Percentiles rank a stretch among this genome's conserved stretches.
phyloP scores from a whole-genome alignment of 2,329 filamentous ascomycete genomes.

The Claviceps pazoutovae region DNA sequence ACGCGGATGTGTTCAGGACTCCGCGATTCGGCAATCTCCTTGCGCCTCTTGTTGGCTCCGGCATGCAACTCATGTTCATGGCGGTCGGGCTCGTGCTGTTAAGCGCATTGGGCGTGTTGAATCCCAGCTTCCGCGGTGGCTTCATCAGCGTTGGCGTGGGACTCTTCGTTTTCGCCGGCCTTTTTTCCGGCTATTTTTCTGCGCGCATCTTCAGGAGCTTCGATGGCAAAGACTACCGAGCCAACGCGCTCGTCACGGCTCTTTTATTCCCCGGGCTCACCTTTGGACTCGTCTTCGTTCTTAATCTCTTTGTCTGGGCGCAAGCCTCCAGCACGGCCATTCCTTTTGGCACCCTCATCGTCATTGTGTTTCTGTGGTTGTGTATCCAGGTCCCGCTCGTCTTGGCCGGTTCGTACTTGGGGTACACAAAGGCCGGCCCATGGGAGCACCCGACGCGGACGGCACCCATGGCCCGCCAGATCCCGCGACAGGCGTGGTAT shows the following conservation, averaged over 20 bases:
- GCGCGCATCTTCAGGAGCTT: constrained; percentile 73
- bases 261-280: constrained; percentile 65
- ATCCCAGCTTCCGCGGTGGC: constrained; percentile 79
- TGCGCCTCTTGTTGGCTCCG: constrained; percentile 70
- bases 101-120: constrained; percentile 63
- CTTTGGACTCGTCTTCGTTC: constrained; percentile 60
- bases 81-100: constrained; percentile 55
- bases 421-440: constrained; percentile 49
- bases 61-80: constrained; percentile 79
- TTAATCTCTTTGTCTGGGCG: constrained; percentile 84
- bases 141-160: constrained; percentile 76
- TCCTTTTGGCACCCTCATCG: constrained; percentile 65
- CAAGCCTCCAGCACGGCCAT: constrained; percentile 80
- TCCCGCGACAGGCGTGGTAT: constrained; percentile 68
- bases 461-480: constrained; percentile 53
- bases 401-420: constrained; percentile 66
- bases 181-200: constrained; percentile 81
- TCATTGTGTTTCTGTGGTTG: constrained; percentile 64
- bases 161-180: constrained; percentile 68
- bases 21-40: constrained; percentile 58
- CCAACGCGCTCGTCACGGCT: constrained; percentile 66
- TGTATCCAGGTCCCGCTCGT: constrained; percentile 77
- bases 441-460: constrained; percentile 80
- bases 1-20: constrained; percentile 74
- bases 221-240: constrained; percentile 57